Evolutionary conservation across 140 eudicot genomes (phyloP).

Genomic region (Flaveria floridana): DNA sequence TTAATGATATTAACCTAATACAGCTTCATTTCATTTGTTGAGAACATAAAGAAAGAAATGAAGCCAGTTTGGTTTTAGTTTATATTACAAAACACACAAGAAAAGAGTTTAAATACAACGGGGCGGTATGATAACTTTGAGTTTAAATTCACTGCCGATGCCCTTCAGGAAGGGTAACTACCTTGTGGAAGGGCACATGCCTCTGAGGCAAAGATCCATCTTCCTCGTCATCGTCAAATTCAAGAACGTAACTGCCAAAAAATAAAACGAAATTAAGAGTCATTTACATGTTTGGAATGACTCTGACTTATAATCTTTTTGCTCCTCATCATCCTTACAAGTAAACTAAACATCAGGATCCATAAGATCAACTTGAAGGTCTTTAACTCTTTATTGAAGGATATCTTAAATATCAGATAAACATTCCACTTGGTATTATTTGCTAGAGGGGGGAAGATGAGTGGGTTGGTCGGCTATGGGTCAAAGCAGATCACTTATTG

Average conservation of each 20-base stretch:
- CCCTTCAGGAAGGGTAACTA: constrained; percentile 77
- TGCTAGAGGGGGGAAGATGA: no score
- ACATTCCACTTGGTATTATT: no score
- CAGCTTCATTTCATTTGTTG: neutral
- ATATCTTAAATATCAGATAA: neutral
- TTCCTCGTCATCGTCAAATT: constrained; percentile 85
- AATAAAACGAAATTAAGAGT: neutral
- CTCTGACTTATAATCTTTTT: no score
- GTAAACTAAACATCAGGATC: no score
- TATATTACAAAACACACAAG: neutral
- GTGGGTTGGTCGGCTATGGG: no score
- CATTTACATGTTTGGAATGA: neutral
- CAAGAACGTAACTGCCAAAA: constrained; percentile 57
- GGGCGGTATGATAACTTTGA: no score
- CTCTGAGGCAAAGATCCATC: constrained; percentile 81
- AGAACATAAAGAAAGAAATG: neutral
- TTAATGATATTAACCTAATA: neutral
- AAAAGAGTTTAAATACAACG: constrained; percentile 2
- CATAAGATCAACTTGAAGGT: no score
- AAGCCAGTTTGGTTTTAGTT: neutral
- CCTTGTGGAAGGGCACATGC: constrained; percentile 68
- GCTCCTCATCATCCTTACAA: no score
- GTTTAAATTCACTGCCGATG: constrained; percentile 57
- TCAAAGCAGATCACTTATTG: no score
- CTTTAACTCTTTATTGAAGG: neutral